These are phyloP conservation scores for Gnomoniopsis smithogilvyi DNA, from an alignment of 2,329 filamentous ascomycete genomes.

Conservation along the genomic window DNA sequence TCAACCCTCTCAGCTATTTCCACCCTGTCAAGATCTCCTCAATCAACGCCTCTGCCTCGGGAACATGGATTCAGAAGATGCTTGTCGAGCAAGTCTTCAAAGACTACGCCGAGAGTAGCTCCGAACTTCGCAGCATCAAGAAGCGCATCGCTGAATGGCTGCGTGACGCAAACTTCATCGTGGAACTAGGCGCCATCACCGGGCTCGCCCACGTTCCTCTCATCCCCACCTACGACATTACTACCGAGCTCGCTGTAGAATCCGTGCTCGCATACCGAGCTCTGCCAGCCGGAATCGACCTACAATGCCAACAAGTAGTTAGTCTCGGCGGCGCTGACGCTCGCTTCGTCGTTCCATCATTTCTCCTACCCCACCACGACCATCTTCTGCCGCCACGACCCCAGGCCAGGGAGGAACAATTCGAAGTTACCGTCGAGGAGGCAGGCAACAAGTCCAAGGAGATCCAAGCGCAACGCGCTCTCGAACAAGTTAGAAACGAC, in stretches of 20 bases:
- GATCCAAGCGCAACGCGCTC: background rate
- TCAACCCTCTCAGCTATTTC: background rate
- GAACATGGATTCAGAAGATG: background rate
- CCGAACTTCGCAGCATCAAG: background rate
- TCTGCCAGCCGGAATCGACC: background rate
- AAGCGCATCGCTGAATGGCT: background rate
- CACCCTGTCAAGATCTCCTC: background rate
- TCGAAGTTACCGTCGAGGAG: background rate
- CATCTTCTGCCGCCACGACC: background rate
- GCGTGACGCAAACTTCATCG: background rate
- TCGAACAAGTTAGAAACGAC: background rate
- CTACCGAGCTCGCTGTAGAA: background rate
- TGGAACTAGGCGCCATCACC: background rate
- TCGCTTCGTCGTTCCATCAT: background rate
- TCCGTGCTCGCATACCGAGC: background rate
- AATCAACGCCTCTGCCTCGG: background rate
- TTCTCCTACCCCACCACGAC: background rate
- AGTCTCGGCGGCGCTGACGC: background rate
- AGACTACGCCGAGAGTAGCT: background rate
- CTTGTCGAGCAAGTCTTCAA: background rate
- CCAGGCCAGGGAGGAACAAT: background rate
- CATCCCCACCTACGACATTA: background rate
- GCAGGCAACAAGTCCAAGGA: background rate
- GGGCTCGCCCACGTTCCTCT: background rate
- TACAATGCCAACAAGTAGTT: background rate